Percentiles rank a stretch among this genome's conserved stretches.
Conservation (phyloP, 2,329 filamentous ascomycete species). For the Cytospora leucostoma region DNA sequence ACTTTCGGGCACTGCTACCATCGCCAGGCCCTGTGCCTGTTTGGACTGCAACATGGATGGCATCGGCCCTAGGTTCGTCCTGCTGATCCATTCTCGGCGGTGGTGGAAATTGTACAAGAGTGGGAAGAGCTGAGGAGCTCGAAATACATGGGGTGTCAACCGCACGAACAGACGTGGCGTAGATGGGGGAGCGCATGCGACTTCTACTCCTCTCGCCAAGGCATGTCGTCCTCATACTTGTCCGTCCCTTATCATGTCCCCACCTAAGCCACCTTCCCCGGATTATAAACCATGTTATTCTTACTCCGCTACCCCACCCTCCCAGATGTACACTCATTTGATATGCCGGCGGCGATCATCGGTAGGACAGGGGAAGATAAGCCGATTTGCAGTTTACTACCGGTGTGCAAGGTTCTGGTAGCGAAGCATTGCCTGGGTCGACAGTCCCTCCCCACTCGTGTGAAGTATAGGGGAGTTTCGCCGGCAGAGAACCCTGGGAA, state of each 20-base stretch:
- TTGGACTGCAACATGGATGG: slow-evolving; percentile 10
- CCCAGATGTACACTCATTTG: neutral
- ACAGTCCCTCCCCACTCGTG: slow-evolving; percentile 5
- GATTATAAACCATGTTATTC: neutral
- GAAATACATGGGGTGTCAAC: neutral
- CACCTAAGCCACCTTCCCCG: neutral
- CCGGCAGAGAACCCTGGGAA: neutral
- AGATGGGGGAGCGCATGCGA: slow-evolving; percentile 18
- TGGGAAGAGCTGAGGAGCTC: neutral
- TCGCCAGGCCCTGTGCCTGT: neutral
- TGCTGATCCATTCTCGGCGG: slow-evolving; percentile 14
- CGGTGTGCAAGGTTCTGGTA: neutral
- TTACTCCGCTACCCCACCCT: slow-evolving; percentile 15
- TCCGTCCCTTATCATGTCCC: slow-evolving; percentile 17
- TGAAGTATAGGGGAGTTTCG: neutral
- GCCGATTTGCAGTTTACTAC: neutral
- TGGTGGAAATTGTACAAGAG: slow-evolving; percentile 6
- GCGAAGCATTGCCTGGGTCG: neutral
- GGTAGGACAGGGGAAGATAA: slow-evolving; percentile 3
- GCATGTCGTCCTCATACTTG: neutral
- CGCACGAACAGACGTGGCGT: neutral
- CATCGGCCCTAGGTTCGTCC: neutral
- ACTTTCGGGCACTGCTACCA: slow-evolving; percentile 1
- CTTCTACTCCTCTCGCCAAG: slow-evolving; percentile 6
- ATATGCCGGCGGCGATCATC: slow-evolving; percentile 1